These are phyloP conservation scores for Solanum virginianum DNA, from an alignment of 257 asterid species.

Conservation along the genomic window DNA sequence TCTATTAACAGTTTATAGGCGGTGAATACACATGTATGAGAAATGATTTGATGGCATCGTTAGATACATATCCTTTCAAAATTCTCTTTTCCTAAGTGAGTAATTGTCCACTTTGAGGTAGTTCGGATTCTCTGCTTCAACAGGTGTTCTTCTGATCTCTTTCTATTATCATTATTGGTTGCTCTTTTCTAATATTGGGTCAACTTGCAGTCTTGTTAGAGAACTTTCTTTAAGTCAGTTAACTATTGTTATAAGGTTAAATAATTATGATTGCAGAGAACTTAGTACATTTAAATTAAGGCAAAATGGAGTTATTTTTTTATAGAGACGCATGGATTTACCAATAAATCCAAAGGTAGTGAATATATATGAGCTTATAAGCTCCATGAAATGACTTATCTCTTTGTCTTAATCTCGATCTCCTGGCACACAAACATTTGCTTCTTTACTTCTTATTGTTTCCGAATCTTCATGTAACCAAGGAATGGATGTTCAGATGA, in stretches of 20 bases:
- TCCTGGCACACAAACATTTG: background rate
- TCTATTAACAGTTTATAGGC: background rate
- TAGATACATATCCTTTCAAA: background rate
- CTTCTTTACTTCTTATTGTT: background rate
- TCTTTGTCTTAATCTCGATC: background rate
- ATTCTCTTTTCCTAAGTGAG: background rate
- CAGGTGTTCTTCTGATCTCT: background rate
- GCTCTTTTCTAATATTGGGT: background rate
- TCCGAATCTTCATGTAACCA: background rate
- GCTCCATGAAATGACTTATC: background rate
- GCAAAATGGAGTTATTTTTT: background rate
- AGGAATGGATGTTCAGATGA: background rate
- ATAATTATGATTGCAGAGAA: background rate
- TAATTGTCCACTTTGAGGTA: background rate
- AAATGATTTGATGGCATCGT: background rate
- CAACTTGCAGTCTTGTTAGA: background rate
- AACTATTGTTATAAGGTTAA: background rate
- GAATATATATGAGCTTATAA: background rate
- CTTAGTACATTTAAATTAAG: background rate
- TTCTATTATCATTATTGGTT: background rate
- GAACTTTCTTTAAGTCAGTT: background rate
- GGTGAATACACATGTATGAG: background rate
- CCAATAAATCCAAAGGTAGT: background rate
- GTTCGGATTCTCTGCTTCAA: background rate
- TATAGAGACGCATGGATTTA: background rate